phyloP scores from a whole-genome alignment of 495 filamentous ascomycete species.

The Acidiella bohemica region DNA sequence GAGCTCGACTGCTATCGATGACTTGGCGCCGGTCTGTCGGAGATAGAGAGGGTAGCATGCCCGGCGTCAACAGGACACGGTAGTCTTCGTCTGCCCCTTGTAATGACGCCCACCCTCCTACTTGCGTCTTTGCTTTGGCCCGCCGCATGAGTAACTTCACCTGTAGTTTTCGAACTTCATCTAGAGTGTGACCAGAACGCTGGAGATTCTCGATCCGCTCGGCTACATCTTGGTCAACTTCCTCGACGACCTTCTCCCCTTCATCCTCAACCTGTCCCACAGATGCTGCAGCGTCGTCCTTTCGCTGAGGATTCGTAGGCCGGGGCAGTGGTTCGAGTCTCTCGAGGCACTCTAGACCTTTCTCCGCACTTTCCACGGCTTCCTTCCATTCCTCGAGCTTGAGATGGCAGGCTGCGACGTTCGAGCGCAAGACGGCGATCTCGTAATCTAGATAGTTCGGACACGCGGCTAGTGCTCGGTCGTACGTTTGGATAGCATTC shows the following conservation, averaged over 20 bases:
- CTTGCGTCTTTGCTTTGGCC: constrained; percentile 56
- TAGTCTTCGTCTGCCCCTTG: constrained; percentile 59
- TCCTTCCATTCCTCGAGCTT: constrained; percentile 81
- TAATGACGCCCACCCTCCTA: constrained; percentile 67
- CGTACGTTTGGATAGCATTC: constrained; percentile 80
- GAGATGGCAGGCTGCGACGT: constrained; percentile 81
- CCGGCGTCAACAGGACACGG: constrained; percentile 18
- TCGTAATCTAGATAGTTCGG: constrained; percentile 86
- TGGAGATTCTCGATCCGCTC: constrained; percentile 21
- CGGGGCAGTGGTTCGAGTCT: constrained; percentile 37
- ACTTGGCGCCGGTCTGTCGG: constrained; percentile 53
- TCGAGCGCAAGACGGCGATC: constrained; percentile 71
- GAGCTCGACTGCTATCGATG: constrained; percentile 43
- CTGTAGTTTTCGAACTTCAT: constrained; percentile 63
- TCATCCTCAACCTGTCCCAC: constrained; percentile 14
- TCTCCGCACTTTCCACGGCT: constrained; percentile 58
- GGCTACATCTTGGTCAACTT: constrained; percentile 36
- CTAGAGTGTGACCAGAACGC: constrained; percentile 29
- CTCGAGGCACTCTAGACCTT: constrained; percentile 58
- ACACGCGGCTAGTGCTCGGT: constrained; percentile 65
- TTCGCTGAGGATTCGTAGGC: constrained; percentile 4
- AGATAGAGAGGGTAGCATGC: constrained; percentile 39
- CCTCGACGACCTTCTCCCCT: constrained; percentile 32
- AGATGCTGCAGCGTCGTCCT: no score
- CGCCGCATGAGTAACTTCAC: constrained; percentile 77